Base-by-base conservation (phyloP, 2,329 filamentous ascomycete genomes). In the Aspergillus udagawae region DNA sequence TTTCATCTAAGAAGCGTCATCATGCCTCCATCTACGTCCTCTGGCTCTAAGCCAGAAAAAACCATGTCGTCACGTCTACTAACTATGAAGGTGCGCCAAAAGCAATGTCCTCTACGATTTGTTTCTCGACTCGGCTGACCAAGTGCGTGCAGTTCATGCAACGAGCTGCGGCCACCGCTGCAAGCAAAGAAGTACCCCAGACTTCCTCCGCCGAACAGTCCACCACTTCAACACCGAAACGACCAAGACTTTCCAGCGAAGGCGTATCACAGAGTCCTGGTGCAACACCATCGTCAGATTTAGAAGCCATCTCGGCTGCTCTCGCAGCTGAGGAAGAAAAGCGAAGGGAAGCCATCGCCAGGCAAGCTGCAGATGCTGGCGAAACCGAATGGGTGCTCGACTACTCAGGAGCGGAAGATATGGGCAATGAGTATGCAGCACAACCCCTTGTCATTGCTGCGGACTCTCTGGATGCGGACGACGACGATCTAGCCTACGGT, bases 41-140 rank as follows among this genome's bases (percentile, higher is more conserved):
- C 81, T 65, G 75, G 81, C 59, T 76, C 80, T 69, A 86, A 71
- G 59, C 79, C 84, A 49, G 83, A 83, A 32, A 89, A 88, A 74
- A 82, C 81, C 49, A 92, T 95, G 86, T 96, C 92, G 61, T 92
- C 89, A 58, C 87, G 92, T 64, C 86, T 97, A 50, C 82, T 95
- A 70, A 92, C 90, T 41, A 97, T 96, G 92, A 96, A 96, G 76
- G 83, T 81, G 70, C 27, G 64, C 54, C 32, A 25, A 23, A 28
- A 50, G 12, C 7, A 21, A 48, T 48, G 50, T 48, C 44, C 52
- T 60, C 65, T 6, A 7, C 25, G 17, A 7, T 27, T 17, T 42
- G 45, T 25, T 29, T 21, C 12, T n/a, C 21, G 27, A 21, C 5
- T 29, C 21, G 42, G 32, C 53, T 61, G 52, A 66, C 55, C 25